Base-by-base conservation (phyloP, 768 basidiomycete genomes). In the Collybiopsis luxurians region DNA sequence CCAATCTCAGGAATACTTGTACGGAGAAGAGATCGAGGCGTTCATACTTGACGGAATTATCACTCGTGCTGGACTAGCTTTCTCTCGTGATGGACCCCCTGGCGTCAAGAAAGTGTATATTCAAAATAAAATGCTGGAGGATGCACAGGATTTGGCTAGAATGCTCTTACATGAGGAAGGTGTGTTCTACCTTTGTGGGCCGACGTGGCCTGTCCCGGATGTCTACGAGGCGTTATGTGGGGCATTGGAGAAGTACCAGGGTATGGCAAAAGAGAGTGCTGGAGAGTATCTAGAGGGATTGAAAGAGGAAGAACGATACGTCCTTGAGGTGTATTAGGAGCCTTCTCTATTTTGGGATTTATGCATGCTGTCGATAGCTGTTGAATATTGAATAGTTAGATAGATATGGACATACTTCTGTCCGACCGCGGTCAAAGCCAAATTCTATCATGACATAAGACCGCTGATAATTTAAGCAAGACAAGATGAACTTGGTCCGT, bases 181-280 rank as follows among this genome's bases (percentile, higher is more conserved):
- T 30, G 90, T 86, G 46, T 99, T 99, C 76, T 98, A 98, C 72
- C 79, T 99, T 44, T 98, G 97, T 69, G 96, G 96, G 26, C 97
- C 96, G 36, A 98, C 96, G 26, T 97, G 95, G 96, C 97, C 97
- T n/a, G 96, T 98, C 21, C 95, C 97, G 1, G 97, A 98, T 66
- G 94, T 99, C 4, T 96, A 91, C 65, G 89, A 96, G 71, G 92
- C 97, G 0, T 78, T 99, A 48, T 87, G 95, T 21, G 84, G 84
- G 19, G 90, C 93, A 2, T 75, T 98, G 60, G 81, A 80, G 26
- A 84, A 85, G 67, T 85, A 86, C 65, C 85, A 87, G 59, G 85
- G 85, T 15, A 75, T 83, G 67, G 79, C 84, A 12, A 73, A 77
- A 44, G 78, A 82, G 55, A 69, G 77, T 36, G 97, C 96, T 2